Conservation (phyloP, 805 yeast genomes). For the Komagataella ulmi region DNA sequence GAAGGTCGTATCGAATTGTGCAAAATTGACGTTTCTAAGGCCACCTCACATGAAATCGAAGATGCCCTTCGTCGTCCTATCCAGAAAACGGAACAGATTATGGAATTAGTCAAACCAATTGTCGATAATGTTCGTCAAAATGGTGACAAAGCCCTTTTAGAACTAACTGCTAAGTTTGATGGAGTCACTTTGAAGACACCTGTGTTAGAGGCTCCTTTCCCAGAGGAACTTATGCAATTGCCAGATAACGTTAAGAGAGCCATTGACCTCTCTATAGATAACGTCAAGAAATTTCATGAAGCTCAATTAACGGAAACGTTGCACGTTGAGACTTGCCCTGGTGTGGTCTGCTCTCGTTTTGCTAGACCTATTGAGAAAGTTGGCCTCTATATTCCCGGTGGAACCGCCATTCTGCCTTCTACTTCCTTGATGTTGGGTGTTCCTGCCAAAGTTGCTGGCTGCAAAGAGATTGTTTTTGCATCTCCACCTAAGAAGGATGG, state of each 20-base stretch:
- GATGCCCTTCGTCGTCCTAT: slow-evolving; percentile 83
- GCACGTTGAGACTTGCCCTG: slow-evolving; percentile 85
- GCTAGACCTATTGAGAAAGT: slow-evolving; percentile 91
- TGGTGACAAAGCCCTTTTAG: slow-evolving; percentile 86
- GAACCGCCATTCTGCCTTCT: slow-evolving; percentile 95
- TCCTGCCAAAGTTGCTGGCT: slow-evolving; percentile 96
- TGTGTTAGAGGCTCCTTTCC: slow-evolving; percentile 79
- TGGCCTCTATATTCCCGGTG: slow-evolving; percentile 96
- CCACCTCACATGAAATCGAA: slow-evolving; percentile 31
- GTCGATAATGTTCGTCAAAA: slow-evolving; percentile 59
- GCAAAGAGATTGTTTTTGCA: slow-evolving; percentile 82
- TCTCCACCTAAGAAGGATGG: slow-evolving; percentile 96
- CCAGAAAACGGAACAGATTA: slow-evolving; percentile 83
- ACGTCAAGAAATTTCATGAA: slow-evolving; percentile 83
- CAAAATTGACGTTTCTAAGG: slow-evolving; percentile 27
- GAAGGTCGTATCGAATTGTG: slow-evolving; percentile 34
- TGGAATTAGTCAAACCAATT: slow-evolving; percentile 87
- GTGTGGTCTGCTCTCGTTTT: slow-evolving; percentile 88
- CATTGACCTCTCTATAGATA: slow-evolving; percentile 78
- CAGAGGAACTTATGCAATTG: slow-evolving; percentile 57
- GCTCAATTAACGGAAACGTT: slow-evolving; percentile 73
- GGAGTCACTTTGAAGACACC: slow-evolving; percentile 64
- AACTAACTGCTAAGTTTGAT: slow-evolving; percentile 83
- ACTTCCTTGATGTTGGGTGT: slow-evolving; percentile 98
- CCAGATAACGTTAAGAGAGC: slow-evolving; percentile 75